Conservation (phyloP, 2,329 filamentous ascomycete genomes). For the Colletotrichum sp. region DNA sequence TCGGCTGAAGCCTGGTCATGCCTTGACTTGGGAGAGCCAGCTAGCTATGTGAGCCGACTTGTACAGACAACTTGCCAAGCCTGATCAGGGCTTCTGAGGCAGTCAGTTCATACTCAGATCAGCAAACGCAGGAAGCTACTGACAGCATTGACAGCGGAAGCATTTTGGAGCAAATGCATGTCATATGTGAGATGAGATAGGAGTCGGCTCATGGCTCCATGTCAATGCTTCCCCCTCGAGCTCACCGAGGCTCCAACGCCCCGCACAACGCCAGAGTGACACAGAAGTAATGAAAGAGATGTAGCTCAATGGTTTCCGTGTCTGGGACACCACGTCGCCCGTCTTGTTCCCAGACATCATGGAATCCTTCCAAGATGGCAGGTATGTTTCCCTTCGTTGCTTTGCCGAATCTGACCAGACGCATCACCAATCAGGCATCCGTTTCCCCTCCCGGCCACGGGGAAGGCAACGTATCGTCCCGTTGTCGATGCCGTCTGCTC, state of each 20-base stretch:
- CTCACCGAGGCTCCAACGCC: background rate
- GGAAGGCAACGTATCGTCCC: background rate
- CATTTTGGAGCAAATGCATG: background rate
- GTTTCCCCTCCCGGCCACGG: background rate
- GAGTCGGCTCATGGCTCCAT: background rate
- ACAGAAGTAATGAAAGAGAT: background rate
- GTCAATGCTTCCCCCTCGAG: background rate
- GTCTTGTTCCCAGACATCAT: background rate
- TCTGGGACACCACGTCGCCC: background rate
- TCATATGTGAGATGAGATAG: background rate
- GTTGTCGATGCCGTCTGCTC: background rate
- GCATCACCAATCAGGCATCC: background rate
- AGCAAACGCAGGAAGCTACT: background rate
- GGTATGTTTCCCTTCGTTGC: background rate
- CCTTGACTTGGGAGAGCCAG: background rate
- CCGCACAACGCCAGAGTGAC: background rate
- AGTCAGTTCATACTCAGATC: background rate
- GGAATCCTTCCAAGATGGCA: background rate
- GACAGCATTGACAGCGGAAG: background rate
- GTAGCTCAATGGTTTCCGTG: background rate
- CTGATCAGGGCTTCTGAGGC: background rate
- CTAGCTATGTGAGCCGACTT: background rate
- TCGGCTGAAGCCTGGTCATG: background rate
- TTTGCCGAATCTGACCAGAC: background rate
- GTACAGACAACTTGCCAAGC: background rate